These are phyloP conservation scores for Aspergillus bertholletiae DNA, from an alignment of 495 filamentous ascomycete species.

Conservation along the genomic window DNA sequence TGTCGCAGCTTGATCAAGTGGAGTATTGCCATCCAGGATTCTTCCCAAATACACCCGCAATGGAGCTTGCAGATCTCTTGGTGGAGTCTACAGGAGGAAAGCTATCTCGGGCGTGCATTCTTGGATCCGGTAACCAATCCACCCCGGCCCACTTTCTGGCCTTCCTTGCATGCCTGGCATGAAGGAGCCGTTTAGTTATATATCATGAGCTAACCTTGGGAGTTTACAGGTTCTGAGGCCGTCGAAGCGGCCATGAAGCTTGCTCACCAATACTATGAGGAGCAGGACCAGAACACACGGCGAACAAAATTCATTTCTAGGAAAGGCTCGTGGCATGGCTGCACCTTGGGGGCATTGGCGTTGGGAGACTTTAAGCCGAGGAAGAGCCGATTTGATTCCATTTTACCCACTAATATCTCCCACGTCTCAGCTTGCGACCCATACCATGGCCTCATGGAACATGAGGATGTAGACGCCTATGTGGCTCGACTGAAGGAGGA, in stretches of 20 bases:
- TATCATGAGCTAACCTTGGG: not conserved
- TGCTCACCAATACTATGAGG: constrained; percentile 33
- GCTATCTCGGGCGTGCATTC: constrained; percentile 27
- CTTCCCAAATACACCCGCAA: constrained; percentile 37
- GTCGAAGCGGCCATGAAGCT: constrained; percentile 56
- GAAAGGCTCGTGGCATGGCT: constrained; percentile 60
- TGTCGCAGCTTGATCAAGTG: constrained; percentile 35
- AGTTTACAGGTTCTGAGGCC: constrained; percentile 35
- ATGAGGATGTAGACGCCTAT: constrained; percentile 35
- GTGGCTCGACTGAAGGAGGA: constrained; percentile 45
- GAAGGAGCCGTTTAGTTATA: not conserved
- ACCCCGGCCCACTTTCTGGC: no score
- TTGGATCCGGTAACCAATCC: constrained; percentile 41
- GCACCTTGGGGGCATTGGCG: constrained; percentile 55
- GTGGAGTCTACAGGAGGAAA: constrained; percentile 31
- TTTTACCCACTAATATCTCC: constrained; percentile 15
- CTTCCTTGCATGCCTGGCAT: not conserved
- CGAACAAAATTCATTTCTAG: constrained; percentile 52
- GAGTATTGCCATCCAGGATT: constrained; percentile 45
- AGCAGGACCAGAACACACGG: constrained; percentile 19
- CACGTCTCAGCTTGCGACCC: constrained; percentile 35
- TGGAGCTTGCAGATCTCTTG: constrained; percentile 30
- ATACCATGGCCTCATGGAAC: constrained; percentile 27
- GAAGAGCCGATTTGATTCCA: constrained; percentile 6
- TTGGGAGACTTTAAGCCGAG: constrained; percentile 52